Base-by-base conservation (phyloP, 768 basidiomycete species). In the Phallus indusiatus region DNA sequence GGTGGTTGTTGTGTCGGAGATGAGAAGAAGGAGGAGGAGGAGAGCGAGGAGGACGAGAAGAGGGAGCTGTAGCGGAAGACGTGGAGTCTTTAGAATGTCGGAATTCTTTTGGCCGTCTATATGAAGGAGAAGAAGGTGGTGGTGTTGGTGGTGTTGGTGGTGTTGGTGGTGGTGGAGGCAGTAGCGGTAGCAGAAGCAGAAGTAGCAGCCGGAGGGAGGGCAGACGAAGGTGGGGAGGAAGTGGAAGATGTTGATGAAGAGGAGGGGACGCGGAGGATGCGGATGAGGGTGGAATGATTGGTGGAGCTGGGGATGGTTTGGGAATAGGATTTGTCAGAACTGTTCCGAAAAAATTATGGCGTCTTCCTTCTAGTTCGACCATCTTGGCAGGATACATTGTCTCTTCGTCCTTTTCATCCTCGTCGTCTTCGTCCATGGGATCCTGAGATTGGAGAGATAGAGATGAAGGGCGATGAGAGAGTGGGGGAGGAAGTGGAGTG, bases 271-370 rank as follows among this genome's bases (percentile, higher is more conserved):
- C n/a, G n/a, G n/a, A n/a, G n/a, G n/a, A n/a, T n/a, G n/a, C n/a
- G n/a, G n/a, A n/a, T n/a, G n/a, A 71, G 42, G 71, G 35, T 20
- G 70, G 53, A 55, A 67, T 63, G 56, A 28, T 28, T 28, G 28
- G 28, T 28, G 68, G 61, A 17, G 53, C 61, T 22, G 58, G 67
- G n/a, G 70, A 71, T 22, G 75, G 69, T 58, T 82, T 81, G 59
- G 73, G 74, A 64, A 82, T 80, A 20, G 88, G 85, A 67, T 88
- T 88, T 64, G 21, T 57, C 6, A 93, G 81, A 61, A 93, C 87
- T 12, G 87, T 90, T 64, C 84, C 76, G 70, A 93, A 90, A 75
- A 89, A 93, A 1, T 86, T 85, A 64, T 88, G 84, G 54, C 83
- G 77, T 64, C 80, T 75, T 64, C 80, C 83, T 72, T 91, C 88